A percentile compares a stretch with the other conserved stretches of the same genome.
Conservation (phyloP, 495 filamentous ascomycete species). For the Talaromyces nanjingensis region DNA sequence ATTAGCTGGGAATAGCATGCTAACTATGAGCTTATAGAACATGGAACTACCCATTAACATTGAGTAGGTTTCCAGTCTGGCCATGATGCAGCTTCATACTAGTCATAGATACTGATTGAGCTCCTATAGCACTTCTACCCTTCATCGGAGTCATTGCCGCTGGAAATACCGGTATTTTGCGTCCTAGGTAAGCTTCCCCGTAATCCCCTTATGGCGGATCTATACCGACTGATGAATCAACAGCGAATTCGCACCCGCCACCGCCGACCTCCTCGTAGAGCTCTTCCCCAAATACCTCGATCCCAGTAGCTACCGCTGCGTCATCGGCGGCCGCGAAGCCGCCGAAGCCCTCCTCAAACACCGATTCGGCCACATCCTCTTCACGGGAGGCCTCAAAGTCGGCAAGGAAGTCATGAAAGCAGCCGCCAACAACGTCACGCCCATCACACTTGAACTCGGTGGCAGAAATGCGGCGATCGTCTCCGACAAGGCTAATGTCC, state of each 20-base stretch:
- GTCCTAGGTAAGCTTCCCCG: conserved; percentile 53
- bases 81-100: neutral
- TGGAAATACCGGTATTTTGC: conserved; percentile 68
- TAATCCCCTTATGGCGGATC: neutral
- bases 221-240: neutral
- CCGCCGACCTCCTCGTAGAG: conserved; percentile 66
- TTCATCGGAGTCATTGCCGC: conserved; percentile 79
- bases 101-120: neutral
- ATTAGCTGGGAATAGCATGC: neutral
- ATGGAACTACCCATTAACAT: conserved; percentile 79
- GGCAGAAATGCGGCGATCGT: conserved; percentile 81
- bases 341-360: conserved; percentile 67
- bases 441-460: conserved; percentile 75
- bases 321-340: conserved; percentile 70
- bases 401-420: conserved; percentile 77
- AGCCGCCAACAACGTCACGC: conserved; percentile 82
- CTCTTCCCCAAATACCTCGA: conserved; percentile 67
- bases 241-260: conserved; percentile 55
- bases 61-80: conserved; percentile 22
- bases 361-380: conserved; percentile 92
- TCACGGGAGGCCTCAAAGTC: conserved; percentile 65
- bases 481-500: conserved; percentile 64
- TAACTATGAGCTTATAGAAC: conserved; percentile 21
- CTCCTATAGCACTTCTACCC: conserved; percentile 46
- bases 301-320: conserved; percentile 53